Percentiles rank a stretch among this genome's conserved stretches.
Conservation (phyloP, 1,284 basidiomycete species). For the Anthracocystis walkeri region DNA sequence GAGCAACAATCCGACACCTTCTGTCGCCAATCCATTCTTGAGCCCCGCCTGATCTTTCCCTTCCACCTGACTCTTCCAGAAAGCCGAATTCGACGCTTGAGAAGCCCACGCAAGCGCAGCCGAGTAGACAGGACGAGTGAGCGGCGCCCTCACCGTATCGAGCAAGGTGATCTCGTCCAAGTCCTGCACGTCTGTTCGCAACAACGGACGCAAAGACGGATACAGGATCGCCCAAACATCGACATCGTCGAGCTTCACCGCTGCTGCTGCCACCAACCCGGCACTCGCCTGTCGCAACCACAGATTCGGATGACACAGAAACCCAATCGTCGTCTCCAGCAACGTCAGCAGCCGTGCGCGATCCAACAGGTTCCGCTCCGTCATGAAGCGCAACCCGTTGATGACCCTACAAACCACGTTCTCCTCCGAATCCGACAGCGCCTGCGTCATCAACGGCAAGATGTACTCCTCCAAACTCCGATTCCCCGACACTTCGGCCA, state of each 20-base stretch:
- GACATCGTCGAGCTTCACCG: conserved; percentile 75
- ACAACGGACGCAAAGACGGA: conserved; percentile 84
- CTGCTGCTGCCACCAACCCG: conserved; percentile 84
- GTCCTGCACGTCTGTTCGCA: conserved; percentile 84
- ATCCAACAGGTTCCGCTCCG: conserved; percentile 86
- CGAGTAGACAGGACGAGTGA: conserved; percentile 79
- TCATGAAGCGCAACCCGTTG: conserved; percentile 83
- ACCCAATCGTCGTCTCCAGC: conserved; percentile 85
- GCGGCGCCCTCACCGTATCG: conserved; percentile 80
- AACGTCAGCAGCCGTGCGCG: conserved; percentile 95
- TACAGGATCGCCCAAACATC: conserved; percentile 98
- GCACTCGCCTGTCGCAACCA: conserved; percentile 96
- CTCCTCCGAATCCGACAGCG: conserved; percentile 87
- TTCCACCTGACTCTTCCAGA: conserved; percentile 55
- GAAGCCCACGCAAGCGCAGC: conserved; percentile 89
- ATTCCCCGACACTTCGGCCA: conserved; percentile 73
- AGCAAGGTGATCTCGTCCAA: conserved; percentile 82
- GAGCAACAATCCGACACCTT: conserved; percentile 57
- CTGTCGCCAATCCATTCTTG: conserved; percentile 47
- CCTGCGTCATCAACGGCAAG: conserved; percentile 92
- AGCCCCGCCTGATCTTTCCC: conserved; percentile 44
- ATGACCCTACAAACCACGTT: conserved; percentile 90
- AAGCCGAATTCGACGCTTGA: conserved; percentile 69
- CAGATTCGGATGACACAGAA: conserved; percentile 93
- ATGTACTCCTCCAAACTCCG: conserved; percentile 78